phyloP scores from a whole-genome alignment of 108 stramenopile species.

The Heterococcus sp. region DNA sequence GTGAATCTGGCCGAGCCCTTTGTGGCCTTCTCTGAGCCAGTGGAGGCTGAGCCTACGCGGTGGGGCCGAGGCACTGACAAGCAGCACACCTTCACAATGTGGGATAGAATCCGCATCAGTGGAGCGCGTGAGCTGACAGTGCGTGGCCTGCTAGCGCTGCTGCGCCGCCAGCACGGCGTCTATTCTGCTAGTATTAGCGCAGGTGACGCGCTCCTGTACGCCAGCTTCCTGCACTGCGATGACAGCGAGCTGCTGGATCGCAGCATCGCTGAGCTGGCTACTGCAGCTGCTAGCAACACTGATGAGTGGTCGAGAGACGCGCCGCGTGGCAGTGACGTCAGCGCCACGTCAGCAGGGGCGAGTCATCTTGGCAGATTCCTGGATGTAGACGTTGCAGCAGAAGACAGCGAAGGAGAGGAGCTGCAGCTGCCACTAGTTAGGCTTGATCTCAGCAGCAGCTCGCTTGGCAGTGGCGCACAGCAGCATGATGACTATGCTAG shows the following conservation, averaged over 20 bases:
- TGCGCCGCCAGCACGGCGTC: conserved; percentile 16
- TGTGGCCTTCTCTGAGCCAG: conserved; percentile 54
- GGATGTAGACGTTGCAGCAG: conserved; percentile 37
- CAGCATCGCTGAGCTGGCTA: conserved; percentile 6
- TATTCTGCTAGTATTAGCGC: neutral
- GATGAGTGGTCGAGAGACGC: neutral
- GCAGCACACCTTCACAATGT: conserved; percentile 30
- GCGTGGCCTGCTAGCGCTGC: conserved; percentile 12
- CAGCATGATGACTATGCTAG: neutral
- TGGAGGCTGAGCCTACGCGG: conserved; percentile 21
- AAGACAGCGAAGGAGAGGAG: conserved; percentile 42
- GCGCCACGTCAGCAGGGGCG: neutral
- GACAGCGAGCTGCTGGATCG: conserved; percentile 10
- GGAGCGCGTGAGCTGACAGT: conserved; percentile 26
- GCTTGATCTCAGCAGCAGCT: conserved; percentile 1
- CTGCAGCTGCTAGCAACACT: neutral
- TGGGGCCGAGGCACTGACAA: neutral
- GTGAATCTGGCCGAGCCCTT: conserved; percentile 54
- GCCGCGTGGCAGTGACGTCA: neutral
- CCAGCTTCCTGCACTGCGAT: conserved; percentile 28
- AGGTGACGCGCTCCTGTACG: conserved; percentile 35
- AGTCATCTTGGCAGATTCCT: conserved; percentile 4
- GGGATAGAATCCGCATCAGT: conserved; percentile 31
- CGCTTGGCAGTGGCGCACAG: neutral
- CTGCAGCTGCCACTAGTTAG: conserved; percentile 32